Conservation (phyloP, 2,329 filamentous ascomycete species). For the Coniosporium tulheliwenetii region DNA sequence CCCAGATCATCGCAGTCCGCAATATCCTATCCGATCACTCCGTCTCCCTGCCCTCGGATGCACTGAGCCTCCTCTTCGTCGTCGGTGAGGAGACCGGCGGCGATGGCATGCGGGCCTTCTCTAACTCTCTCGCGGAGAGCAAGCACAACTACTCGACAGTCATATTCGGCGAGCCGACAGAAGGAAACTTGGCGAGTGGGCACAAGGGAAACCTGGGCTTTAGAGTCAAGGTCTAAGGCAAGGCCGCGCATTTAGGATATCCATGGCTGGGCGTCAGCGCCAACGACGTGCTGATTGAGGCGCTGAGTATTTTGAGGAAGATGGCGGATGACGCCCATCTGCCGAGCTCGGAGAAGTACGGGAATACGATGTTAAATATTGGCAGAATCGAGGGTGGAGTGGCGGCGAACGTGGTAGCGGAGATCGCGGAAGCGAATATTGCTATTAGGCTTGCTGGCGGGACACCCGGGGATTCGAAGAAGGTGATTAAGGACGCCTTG, state of each 20-base stretch:
- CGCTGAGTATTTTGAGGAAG: constrained; percentile 48
- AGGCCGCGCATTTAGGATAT: constrained; percentile 79
- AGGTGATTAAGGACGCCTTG: constrained; percentile 33
- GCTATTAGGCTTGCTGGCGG: constrained; percentile 65
- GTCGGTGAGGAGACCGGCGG: constrained; percentile 75
- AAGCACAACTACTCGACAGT: constrained; percentile 41
- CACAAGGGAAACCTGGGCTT: constrained; percentile 77
- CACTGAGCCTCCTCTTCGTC: constrained; percentile 40
- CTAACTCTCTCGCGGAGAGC: constrained; percentile 29
- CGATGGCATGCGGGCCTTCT: constrained; percentile 55
- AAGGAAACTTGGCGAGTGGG: constrained; percentile 70
- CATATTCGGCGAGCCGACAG: constrained; percentile 88
- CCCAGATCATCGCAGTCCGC: constrained; percentile 55
- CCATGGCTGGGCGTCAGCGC: constrained; percentile 80
- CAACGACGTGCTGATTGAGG: constrained; percentile 66
- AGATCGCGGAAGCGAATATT: constrained; percentile 52
- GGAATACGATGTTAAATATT: constrained; percentile 80
- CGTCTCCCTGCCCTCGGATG: constrained; percentile 17
- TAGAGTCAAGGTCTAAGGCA: constrained; percentile 51
- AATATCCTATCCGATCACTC: constrained; percentile 24
- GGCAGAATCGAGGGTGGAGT: constrained; percentile 67
- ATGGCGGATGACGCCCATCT: constrained; percentile 43
- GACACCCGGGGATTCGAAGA: constrained; percentile 42
- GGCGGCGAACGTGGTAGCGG: constrained; percentile 76
- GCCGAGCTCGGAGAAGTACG: constrained; percentile 62